Conservation (phyloP, 495 filamentous ascomycete genomes). For the Extremus antarcticus region DNA sequence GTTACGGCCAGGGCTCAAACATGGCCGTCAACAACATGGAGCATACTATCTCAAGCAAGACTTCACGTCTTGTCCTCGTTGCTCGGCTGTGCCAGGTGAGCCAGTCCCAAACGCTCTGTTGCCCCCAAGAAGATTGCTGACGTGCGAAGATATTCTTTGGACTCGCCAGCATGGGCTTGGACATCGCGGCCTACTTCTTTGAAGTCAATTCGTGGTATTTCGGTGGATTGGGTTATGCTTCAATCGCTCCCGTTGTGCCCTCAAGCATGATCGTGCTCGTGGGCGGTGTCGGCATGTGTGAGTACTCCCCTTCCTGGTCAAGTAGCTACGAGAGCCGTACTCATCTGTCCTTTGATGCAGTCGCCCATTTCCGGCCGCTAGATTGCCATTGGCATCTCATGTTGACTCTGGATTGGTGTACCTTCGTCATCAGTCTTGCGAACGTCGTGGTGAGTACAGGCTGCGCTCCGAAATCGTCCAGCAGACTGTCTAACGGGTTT, state of each 20-base stretch:
- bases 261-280: not conserved
- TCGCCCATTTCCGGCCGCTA: not conserved
- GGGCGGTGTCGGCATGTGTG: not conserved
- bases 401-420: not conserved
- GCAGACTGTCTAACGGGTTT: not conserved
- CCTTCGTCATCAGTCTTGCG: not conserved
- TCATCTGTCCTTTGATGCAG: not conserved
- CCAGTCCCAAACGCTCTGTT: too few relatives aligned
- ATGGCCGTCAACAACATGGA: not conserved
- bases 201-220: too few relatives aligned
- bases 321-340: too few relatives aligned
- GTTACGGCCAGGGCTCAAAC: too few relatives aligned
- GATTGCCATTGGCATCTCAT: not conserved
- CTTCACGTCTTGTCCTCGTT: not conserved
- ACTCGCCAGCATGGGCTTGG: not conserved
- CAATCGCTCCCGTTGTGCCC: too few relatives aligned
- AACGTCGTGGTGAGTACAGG: not conserved
- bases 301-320: too few relatives aligned
- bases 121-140: too few relatives aligned
- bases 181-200: not conserved
- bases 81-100: not conserved
- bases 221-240: too few relatives aligned
- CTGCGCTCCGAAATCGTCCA: not conserved
- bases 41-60: not conserved
- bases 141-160: too few relatives aligned